Conservation (phyloP, 345 rosid genomes). For the Syzygium grande region DNA sequence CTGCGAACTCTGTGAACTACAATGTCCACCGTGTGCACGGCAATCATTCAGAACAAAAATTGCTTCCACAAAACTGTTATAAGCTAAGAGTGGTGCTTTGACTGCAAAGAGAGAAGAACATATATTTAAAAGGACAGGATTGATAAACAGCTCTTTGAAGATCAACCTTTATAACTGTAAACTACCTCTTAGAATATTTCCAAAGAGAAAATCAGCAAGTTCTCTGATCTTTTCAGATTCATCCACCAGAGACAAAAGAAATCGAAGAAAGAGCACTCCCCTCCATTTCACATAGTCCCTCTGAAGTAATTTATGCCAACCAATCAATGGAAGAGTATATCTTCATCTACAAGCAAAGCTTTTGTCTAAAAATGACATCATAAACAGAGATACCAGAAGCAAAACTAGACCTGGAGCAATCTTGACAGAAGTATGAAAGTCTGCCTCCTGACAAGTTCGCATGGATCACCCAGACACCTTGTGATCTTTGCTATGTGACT, state of each 20-base stretch:
- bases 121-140: background rate
- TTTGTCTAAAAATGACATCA: background rate
- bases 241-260: constrained; percentile 84
- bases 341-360: background rate
- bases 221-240: constrained; percentile 87
- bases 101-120: constrained; percentile 28
- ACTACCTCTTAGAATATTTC: constrained; percentile 80
- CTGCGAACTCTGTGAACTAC: constrained; percentile 41
- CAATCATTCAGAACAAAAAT: constrained; percentile 82
- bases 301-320: constrained; percentile 17
- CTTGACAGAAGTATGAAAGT: constrained; percentile 85
- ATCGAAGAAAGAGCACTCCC: constrained; percentile 78
- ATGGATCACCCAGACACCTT: constrained; percentile 74
- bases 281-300: constrained; percentile 99
- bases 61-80: constrained; percentile 96
- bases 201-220: constrained; percentile 85
- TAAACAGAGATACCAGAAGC: background rate
- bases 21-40: constrained; percentile 47
- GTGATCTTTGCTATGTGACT: constrained; percentile 84
- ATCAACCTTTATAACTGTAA: background rate
- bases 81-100: constrained; percentile 93
- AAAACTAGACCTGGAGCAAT: constrained; percentile 66
- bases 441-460: constrained; percentile 91
- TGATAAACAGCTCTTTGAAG: background rate
- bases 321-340: background rate